Evolutionary conservation across 1,139 yeast genomes (phyloP).

Genomic region (Yamadazyma atmosphaerica): DNA sequence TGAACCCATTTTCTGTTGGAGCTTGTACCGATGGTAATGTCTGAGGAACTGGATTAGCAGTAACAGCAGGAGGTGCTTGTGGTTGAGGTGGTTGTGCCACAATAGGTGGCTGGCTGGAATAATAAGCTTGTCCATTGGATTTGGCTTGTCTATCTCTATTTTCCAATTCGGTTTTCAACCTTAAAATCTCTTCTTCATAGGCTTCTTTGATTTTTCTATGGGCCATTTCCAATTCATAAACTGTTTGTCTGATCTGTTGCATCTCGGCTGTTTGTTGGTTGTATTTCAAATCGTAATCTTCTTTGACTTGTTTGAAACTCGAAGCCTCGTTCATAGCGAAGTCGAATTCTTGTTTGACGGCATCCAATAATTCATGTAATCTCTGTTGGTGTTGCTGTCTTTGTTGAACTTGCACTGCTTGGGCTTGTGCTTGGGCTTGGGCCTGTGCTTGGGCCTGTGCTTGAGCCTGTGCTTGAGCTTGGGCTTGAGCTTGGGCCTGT

Average conservation of each 20-base stretch:
- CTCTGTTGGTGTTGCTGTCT: constrained; percentile 54
- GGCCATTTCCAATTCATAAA: constrained; percentile 89
- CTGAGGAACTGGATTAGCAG: constrained; percentile 6
- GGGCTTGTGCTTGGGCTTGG: constrained; percentile 28
- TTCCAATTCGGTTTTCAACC: constrained; percentile 84
- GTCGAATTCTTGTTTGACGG: constrained; percentile 89
- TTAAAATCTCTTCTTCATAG: constrained; percentile 87
- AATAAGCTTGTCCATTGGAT: constrained; percentile 13
- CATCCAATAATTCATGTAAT: constrained; percentile 80
- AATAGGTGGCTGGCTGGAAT: constrained; percentile 26
- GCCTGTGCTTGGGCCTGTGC: constrained; percentile 23
- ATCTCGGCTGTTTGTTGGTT: constrained; percentile 92
- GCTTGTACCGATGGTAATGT: constrained; percentile 8
- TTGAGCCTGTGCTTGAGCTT: constrained; percentile 19
- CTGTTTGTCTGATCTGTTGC: constrained; percentile 92
- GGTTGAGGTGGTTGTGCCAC: constrained; percentile 24
- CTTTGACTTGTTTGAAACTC: constrained; percentile 85
- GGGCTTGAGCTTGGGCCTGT: constrained; percentile 15
- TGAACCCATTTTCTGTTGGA: constrained; percentile 11
- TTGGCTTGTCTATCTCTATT: constrained; percentile 58
- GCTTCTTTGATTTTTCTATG: constrained; percentile 95
- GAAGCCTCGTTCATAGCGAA: constrained; percentile 85
- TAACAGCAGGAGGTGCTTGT: constrained; percentile 9
- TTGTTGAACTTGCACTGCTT: constrained; percentile 24
- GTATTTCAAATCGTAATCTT: constrained; percentile 87